These are phyloP conservation scores for Boletus tylopilopsis DNA, from an alignment of 768 basidiomycete species.

Conservation along the genomic window DNA sequence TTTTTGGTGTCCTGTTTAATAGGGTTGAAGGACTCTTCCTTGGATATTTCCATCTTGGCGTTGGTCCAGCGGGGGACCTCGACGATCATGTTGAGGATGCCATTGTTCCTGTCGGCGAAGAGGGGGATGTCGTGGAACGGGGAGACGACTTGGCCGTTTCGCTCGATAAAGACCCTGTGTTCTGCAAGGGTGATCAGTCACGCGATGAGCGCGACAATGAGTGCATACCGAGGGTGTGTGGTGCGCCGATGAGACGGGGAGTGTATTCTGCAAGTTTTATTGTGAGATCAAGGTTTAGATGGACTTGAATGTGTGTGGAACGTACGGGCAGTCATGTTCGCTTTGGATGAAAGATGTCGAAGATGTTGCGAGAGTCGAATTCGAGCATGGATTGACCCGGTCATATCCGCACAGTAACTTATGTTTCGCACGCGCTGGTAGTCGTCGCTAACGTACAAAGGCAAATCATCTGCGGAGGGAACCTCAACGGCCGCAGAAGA, in stretches of 20 bases:
- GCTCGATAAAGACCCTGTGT: constrained; percentile 93
- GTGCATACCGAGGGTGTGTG: constrained; percentile 86
- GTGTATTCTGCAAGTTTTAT: constrained; percentile 50
- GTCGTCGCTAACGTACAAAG: too few relatives aligned
- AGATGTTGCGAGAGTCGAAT: constrained; percentile 62
- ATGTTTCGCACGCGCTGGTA: background rate
- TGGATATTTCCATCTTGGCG: constrained; percentile 99
- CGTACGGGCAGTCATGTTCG: constrained; percentile 40
- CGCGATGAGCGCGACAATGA: constrained; percentile 5
- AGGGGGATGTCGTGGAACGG: constrained; percentile 97
- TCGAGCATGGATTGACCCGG: constrained; percentile 16
- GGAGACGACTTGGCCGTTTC: constrained; percentile 78
- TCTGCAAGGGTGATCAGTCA: constrained; percentile 49
- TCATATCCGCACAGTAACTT: constrained; percentile 19
- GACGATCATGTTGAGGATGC: constrained; percentile 98
- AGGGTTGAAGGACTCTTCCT: constrained; percentile 98
- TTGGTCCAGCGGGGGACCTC: constrained; percentile 99
- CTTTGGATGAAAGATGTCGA: constrained; percentile 48
- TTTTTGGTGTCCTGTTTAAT: constrained; percentile 99
- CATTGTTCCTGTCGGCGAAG: constrained; percentile 92
- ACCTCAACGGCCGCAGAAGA: too few relatives aligned
- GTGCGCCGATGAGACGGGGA: constrained; percentile 76
- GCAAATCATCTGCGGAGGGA: too few relatives aligned
- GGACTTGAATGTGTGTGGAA: background rate
- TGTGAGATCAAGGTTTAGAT: constrained; percentile 1